Evolutionary conservation across 805 yeast species (phyloP).

Genomic region (Deakozyma indianensis): DNA sequence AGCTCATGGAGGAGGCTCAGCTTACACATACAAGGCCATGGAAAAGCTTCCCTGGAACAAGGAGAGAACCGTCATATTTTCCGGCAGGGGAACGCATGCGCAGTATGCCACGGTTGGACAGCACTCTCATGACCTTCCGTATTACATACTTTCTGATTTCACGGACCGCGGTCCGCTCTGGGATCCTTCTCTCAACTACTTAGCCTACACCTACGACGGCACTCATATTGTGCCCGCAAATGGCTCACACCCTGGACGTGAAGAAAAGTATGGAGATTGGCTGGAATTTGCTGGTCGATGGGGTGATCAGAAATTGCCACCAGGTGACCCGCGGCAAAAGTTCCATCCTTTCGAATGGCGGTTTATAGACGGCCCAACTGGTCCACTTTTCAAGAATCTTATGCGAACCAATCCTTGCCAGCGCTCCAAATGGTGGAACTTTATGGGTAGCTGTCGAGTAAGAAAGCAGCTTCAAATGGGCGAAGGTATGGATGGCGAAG

Average conservation of each 20-base stretch:
- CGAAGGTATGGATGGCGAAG: constrained; percentile 78
- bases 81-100: constrained; percentile 95
- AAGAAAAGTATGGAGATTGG: constrained; percentile 54
- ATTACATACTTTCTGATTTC: constrained; percentile 78
- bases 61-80: constrained; percentile 60
- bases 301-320: constrained; percentile 69
- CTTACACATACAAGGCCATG: constrained; percentile 61
- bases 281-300: constrained; percentile 67
- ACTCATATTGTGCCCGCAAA: constrained; percentile 26
- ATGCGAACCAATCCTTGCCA: constrained; percentile 63
- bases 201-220: constrained; percentile 74
- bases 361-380: constrained; percentile 85
- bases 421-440: constrained; percentile 84
- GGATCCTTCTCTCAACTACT: constrained; percentile 77
- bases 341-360: constrained; percentile 85
- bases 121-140: constrained; percentile 90
- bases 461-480: constrained; percentile 66
- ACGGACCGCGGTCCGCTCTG: constrained; percentile 92
- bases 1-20: constrained; percentile 96
- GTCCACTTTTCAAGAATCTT: constrained; percentile 73
- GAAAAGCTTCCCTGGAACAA: constrained; percentile 40
- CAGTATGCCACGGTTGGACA: constrained; percentile 94
- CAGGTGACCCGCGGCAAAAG: constrained; percentile 63
- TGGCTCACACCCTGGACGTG: constrained; percentile 35
- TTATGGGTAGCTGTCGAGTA: constrained; percentile 70